Conservation (phyloP, 352 stramenopile genomes). For the Phytophthora cactorum region DNA sequence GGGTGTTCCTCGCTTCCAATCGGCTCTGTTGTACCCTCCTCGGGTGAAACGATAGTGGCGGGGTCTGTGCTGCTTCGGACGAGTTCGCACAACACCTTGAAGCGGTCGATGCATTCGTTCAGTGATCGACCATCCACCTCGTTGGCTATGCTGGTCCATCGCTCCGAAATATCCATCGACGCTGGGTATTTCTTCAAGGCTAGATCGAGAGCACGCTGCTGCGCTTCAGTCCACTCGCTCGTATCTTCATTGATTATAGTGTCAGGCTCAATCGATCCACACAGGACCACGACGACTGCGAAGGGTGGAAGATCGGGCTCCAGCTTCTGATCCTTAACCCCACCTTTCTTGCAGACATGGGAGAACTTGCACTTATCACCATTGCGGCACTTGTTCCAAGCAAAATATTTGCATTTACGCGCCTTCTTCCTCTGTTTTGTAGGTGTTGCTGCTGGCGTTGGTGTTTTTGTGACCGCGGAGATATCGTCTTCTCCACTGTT, state of each 20-base stretch:
- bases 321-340: neutral
- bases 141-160: slow-evolving; percentile 34
- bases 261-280: neutral
- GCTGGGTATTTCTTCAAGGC: slow-evolving; percentile 68
- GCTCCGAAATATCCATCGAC: slow-evolving; percentile 55
- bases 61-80: slow-evolving; percentile 35
- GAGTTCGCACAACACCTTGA: slow-evolving; percentile 58
- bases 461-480: neutral
- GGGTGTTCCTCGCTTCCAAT: neutral
- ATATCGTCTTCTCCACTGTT: neutral
- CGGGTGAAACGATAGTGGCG: neutral
- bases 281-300: slow-evolving; percentile 26
- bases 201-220: neutral
- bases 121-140: slow-evolving; percentile 63
- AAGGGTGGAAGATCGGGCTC: neutral
- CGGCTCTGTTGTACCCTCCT: slow-evolving; percentile 1
- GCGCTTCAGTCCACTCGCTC: slow-evolving; percentile 51
- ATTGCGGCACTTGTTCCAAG: slow-evolving; percentile 44
- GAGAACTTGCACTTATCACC: slow-evolving; percentile 67
- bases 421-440: slow-evolving; percentile 12
- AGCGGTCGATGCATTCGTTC: slow-evolving; percentile 81
- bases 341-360: slow-evolving; percentile 29
- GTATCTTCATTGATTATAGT: slow-evolving; percentile 8
- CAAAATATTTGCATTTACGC: slow-evolving; percentile 57
- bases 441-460: neutral